phyloP scores from a whole-genome alignment of 768 basidiomycete genomes.

The Paxillus involutus region DNA sequence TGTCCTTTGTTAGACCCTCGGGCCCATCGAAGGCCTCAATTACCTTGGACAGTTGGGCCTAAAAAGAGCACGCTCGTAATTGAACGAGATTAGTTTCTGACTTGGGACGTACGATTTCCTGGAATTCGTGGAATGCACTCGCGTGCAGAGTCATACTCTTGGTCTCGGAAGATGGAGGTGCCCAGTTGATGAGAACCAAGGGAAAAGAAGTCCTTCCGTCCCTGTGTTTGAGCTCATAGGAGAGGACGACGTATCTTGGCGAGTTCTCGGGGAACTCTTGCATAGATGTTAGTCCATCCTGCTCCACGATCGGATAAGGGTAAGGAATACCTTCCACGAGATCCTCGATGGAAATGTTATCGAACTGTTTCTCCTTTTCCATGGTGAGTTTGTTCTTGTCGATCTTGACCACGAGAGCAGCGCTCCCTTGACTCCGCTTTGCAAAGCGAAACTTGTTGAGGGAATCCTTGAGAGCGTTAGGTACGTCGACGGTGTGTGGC shows the following conservation, averaged over 20 bases:
- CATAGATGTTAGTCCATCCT: background rate
- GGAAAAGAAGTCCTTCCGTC: constrained; percentile 88
- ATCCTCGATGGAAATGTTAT: constrained; percentile 75
- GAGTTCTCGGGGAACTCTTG: constrained; percentile 86
- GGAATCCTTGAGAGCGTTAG: constrained; percentile 69
- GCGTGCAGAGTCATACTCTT: constrained; percentile 80
- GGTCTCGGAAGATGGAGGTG: constrained; percentile 74
- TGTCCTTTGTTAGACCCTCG: constrained; percentile 75
- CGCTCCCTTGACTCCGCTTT: constrained; percentile 62
- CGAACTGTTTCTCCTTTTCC: constrained; percentile 82
- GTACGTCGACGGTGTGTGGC: constrained; percentile 77
- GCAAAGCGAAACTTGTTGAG: constrained; percentile 83
- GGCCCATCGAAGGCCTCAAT: constrained; percentile 82
- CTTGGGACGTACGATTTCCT: constrained; percentile 58
- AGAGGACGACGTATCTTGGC: constrained; percentile 83
- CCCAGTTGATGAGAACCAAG: constrained; percentile 87
- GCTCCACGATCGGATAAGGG: constrained; percentile 1
- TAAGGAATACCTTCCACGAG: constrained; percentile 72
- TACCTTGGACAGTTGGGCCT: constrained; percentile 79
- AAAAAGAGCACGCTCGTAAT: constrained; percentile 6
- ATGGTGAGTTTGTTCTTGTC: constrained; percentile 79
- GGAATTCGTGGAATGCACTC: constrained; percentile 78
- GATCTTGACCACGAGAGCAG: constrained; percentile 88
- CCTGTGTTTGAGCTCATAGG: constrained; percentile 74
- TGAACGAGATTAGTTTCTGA: background rate